These are phyloP conservation scores for Aquilaria agallochum DNA, from an alignment of 441 rosid species.

Conservation along the genomic window DNA sequence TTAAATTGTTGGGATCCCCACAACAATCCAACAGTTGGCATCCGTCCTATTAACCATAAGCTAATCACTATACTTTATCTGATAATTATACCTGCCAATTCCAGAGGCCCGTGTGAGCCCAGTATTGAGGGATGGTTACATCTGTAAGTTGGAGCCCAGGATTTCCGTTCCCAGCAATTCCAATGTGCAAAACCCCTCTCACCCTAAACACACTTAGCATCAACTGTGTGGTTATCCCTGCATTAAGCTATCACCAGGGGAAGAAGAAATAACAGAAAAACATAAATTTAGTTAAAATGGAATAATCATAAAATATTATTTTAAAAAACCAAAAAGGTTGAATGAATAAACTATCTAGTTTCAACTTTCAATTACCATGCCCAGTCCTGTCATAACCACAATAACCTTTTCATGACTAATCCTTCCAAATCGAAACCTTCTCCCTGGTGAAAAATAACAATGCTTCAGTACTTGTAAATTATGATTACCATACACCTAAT, in stretches of 20 bases:
- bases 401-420: slow-evolving; percentile 36
- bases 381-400: slow-evolving; percentile 57
- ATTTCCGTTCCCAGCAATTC: slow-evolving; percentile 76
- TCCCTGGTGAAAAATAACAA: slow-evolving; percentile 28
- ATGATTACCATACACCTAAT: no score
- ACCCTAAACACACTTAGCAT: slow-evolving; percentile 45
- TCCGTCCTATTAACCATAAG: no score
- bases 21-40: no score
- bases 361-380: slow-evolving; percentile 42
- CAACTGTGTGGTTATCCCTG: slow-evolving; percentile 55
- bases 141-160: slow-evolving; percentile 59
- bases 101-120: slow-evolving; percentile 89
- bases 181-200: slow-evolving; percentile 61
- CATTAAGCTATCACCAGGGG: slow-evolving; percentile 42
- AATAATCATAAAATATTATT: background rate
- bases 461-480: background rate
- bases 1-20: no score
- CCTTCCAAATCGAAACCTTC: slow-evolving; percentile 51
- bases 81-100: slow-evolving; percentile 49
- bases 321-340: background rate
- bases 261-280: background rate
- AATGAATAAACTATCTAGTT: background rate
- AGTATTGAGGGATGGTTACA: slow-evolving; percentile 56
- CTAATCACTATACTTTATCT: no score
- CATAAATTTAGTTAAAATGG: no score